Evolutionary conservation across 2,329 filamentous ascomycete species (phyloP), one percentile per base, ranked within the genome.

Genomic region (Xylaria sp.): DNA sequence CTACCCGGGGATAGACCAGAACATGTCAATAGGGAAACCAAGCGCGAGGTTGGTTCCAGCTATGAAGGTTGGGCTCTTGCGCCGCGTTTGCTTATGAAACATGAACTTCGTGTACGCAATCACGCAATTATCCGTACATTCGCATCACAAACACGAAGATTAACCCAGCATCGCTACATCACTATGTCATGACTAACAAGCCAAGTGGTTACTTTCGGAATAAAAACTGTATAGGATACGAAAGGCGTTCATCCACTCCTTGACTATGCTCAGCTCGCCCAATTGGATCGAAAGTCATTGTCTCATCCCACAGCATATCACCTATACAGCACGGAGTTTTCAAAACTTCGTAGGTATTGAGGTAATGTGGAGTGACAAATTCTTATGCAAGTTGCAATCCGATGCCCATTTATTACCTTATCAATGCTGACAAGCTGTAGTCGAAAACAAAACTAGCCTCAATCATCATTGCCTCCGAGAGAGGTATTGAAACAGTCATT

Each of bases 171-270:
- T 40, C 13, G 6, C 6, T 40, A 40, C 13, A 9, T 40, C 2
- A 40, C 35, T 10, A 79, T 16, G 12, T 42, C 10, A 44, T 21
- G 42, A 44, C 18, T n/a, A 9, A 44, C 16, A 21, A 21, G 18
- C 42, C n/a, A 44, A 18, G 42, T 9, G 18, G 18, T 44, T n/a
- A n/a, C 5, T n/a, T n/a, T n/a, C 8, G 18, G 6, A n/a, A n/a
- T 21, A 5, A 8, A 44, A 44, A n/a, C 18, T 44, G 13, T 21
- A 12, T 6, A 44, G 3, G 9, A 44, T n/a, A n/a, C n/a, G n/a
- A n/a, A n/a, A n/a, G n/a, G n/a, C n/a, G n/a, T n/a, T n/a, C n/a
- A n/a, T n/a, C 18, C 16, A 44, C 21, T 12, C 42, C 18, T 2
- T 21, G 5, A n/a, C 9, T 8, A 5, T 44, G 44, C 21, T 25